phyloP scores from a whole-genome alignment of 148 eudicot species.

The Arbutus unedo region DNA sequence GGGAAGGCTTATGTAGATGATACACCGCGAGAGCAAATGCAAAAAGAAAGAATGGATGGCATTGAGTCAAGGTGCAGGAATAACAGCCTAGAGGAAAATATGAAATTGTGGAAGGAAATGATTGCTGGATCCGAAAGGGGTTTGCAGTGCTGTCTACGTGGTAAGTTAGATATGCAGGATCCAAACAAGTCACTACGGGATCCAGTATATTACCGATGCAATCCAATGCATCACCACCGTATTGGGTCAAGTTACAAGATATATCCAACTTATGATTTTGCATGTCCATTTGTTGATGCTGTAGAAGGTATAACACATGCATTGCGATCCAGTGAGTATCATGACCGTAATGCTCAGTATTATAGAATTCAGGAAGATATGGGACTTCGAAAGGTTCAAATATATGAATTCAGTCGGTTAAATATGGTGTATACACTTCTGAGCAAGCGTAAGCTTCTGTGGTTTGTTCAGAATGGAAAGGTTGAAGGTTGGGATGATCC shows the following conservation, averaged over 20 bases:
- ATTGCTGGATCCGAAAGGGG: slow-evolving; percentile 86
- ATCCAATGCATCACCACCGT: slow-evolving; percentile 83
- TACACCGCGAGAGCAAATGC: slow-evolving; percentile 94
- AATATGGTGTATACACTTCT: slow-evolving; percentile 98
- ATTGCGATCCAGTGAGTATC: slow-evolving; percentile 94
- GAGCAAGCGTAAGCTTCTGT: slow-evolving; percentile 93
- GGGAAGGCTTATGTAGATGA: slow-evolving; percentile 97
- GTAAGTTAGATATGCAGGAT: slow-evolving; percentile 96
- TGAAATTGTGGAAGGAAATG: slow-evolving; percentile 91
- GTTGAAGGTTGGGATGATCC: slow-evolving; percentile 99
- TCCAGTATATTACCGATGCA: slow-evolving; percentile 95
- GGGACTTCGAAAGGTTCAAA: slow-evolving; percentile 72
- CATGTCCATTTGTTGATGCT: slow-evolving; percentile 97
- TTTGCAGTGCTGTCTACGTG: slow-evolving; percentile 77
- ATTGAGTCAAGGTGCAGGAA: slow-evolving; percentile 76
- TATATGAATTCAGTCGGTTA: slow-evolving; percentile 90
- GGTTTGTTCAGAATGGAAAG: slow-evolving; percentile 96
- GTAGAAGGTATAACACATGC: slow-evolving; percentile 95
- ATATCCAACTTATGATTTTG: slow-evolving; percentile 97
- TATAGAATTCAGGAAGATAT: slow-evolving; percentile 82
- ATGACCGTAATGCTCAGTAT: slow-evolving; percentile 98
- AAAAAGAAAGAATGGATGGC: slow-evolving; percentile 93
- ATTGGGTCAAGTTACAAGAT: slow-evolving; percentile 83
- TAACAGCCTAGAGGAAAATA: slow-evolving; percentile 56
- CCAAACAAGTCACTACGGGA: slow-evolving; percentile 89